Evolutionary conservation across 106 monocot species (phyloP).

Genomic region (Ottelia alismoides): DNA sequence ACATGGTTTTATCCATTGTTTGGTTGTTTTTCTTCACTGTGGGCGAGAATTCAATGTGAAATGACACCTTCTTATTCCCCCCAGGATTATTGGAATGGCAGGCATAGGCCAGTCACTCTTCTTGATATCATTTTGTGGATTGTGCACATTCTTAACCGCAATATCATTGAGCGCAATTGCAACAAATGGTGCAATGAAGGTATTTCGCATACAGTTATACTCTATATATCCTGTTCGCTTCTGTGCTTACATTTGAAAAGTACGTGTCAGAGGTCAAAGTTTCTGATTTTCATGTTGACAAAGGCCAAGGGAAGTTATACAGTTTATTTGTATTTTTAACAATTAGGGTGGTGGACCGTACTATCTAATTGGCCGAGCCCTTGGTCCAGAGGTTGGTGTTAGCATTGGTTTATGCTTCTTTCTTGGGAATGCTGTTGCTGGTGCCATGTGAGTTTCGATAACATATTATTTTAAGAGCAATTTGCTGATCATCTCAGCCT

Average conservation of each 20-base stretch:
- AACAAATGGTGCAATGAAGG: constrained; percentile 99
- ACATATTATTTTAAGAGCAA: too few relatives aligned
- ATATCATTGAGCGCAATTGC: constrained; percentile 99
- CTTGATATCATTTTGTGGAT: constrained; percentile 80
- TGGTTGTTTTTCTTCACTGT: too few relatives aligned
- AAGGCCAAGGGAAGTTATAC: too few relatives aligned
- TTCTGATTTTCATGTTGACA: background rate
- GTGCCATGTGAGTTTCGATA: constrained; percentile 89
- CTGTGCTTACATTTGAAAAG: background rate
- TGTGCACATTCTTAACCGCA: constrained; percentile 86
- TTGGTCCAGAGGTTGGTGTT: constrained; percentile 99
- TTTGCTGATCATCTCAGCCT: too few relatives aligned
- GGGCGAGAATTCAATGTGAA: too few relatives aligned
- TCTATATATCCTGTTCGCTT: too few relatives aligned
- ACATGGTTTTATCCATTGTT: too few relatives aligned
- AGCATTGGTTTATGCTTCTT: constrained; percentile 97
- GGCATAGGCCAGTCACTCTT: constrained; percentile 79
- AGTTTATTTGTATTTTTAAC: background rate
- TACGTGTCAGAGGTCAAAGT: background rate
- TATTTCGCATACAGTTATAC: constrained; percentile 13
- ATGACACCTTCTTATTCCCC: too few relatives aligned
- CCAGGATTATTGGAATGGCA: constrained; percentile 96
- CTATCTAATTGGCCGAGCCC: constrained; percentile 95
- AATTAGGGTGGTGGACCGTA: constrained; percentile 94
- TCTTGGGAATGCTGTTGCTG: constrained; percentile 98